Evolutionary conservation across 176 grass and related monocot species (phyloP).

Genomic region (Oryza officinalis): DNA sequence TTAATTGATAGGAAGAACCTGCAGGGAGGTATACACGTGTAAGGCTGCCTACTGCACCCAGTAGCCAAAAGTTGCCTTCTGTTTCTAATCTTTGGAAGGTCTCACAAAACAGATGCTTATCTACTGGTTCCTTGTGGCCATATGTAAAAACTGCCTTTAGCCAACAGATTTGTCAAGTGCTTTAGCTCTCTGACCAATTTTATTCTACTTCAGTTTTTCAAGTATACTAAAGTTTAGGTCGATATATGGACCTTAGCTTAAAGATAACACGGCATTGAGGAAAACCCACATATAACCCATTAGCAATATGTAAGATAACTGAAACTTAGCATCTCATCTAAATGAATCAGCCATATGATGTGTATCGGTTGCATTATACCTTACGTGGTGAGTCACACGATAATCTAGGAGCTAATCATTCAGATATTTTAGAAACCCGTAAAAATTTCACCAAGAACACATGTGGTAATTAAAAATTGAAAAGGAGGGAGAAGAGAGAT

Average conservation of each 20-base stretch:
- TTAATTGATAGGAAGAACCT: background rate
- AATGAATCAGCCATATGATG: background rate
- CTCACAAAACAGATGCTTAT: background rate
- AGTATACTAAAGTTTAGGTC: background rate
- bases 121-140: background rate
- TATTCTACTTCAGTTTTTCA: background rate
- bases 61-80: background rate
- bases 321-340: background rate
- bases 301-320: background rate
- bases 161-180: background rate
- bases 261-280: background rate
- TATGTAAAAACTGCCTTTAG: constrained; percentile 19
- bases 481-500: background rate
- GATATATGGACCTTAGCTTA: background rate
- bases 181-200: background rate
- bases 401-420: background rate
- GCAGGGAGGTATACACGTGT: background rate
- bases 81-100: background rate
- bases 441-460: background rate
- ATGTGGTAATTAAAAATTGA: background rate
- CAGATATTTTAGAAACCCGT: background rate
- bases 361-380: background rate
- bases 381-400: background rate
- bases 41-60: background rate
- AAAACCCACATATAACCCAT: background rate